Base-by-base conservation (phyloP, 2,329 filamentous ascomycete species). In the Epichloe glyceriae region DNA sequence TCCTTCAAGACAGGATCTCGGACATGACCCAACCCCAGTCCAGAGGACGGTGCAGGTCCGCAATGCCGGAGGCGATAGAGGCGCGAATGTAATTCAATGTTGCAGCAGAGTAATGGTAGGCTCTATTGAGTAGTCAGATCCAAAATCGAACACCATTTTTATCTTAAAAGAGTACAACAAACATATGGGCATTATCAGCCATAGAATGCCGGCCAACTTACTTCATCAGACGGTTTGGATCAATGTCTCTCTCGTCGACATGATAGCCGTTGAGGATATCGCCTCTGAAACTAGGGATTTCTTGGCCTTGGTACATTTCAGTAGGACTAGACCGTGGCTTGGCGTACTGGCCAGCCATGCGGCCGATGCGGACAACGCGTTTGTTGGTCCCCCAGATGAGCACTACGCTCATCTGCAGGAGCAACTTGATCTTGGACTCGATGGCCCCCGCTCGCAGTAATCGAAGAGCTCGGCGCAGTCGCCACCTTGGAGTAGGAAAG, bases 401-500 rank as follows among this genome's bases (percentile, higher is more conserved):
- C 1, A 98, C 88, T 59, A 98, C 72, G 57, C 88, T 95, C 91
- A 98, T 97, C 71, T 98, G 93, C 53, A 98, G 73, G 33, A 98
- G 78, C 26, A 98, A 79, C 71, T 97, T 97, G 68, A 97, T 88
- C 74, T 97, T 98, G 55, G 88, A 85, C 70, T 97, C 89, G 59
- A 98, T 96, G 57, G 86, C 85, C 14, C 78, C 65, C 89, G 85
- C 60, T 86, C 83, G 69, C 93, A 98, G 73, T 98, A 98, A 67
- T 93, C 88, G 62, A 98, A 98, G 10, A 97, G 78, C 72, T 98
- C 93, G 15, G 93, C 93, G 64, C 93, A 98, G 70, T 98, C 93
- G 55, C 91, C 93, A 53, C 93, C 93, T 71, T 98, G 93, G 4
- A 98, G 80, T 10, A 98, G 75, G 66, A 98, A 97, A 12, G 91